Conservation (phyloP, 495 filamentous ascomycete genomes). For the Penicillium cataractarum region DNA sequence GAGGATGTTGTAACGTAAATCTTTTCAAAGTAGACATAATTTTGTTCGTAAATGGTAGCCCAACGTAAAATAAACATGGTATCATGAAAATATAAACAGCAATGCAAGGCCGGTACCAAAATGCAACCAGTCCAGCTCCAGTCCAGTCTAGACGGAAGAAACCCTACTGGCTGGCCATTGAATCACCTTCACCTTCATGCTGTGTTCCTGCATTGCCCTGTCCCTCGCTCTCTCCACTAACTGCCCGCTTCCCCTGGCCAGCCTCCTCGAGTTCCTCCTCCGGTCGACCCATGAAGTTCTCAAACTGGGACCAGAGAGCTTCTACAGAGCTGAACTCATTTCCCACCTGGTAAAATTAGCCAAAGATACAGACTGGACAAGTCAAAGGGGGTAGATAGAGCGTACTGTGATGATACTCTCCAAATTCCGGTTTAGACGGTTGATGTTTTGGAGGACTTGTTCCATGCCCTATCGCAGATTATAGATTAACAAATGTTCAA, state of each 20-base stretch:
- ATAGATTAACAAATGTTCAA: background rate
- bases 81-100: slow-evolving; percentile 16
- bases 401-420: slow-evolving; percentile 89
- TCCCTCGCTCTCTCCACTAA: slow-evolving; percentile 33
- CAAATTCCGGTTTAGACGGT: slow-evolving; percentile 87
- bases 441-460: slow-evolving; percentile 93
- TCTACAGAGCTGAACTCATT: slow-evolving; percentile 98
- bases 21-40: slow-evolving; percentile 3
- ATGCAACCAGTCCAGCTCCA: background rate
- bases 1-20: background rate
- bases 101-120: slow-evolving; percentile 3
- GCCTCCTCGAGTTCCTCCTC: slow-evolving; percentile 56
- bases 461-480: slow-evolving; percentile 74
- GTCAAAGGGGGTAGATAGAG: background rate
- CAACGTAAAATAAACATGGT: slow-evolving; percentile 20
- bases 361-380: background rate
- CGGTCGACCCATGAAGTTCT: slow-evolving; percentile 85
- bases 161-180: slow-evolving; percentile 17
- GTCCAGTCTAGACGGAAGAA: background rate
- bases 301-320: slow-evolving; percentile 94
- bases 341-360: slow-evolving; percentile 64
- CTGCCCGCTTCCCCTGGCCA: slow-evolving; percentile 31
- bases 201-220: slow-evolving; percentile 19
- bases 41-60: slow-evolving; percentile 4
- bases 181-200: slow-evolving; percentile 24